Percentiles rank a stretch among this genome's conserved stretches.
phyloP scores from a whole-genome alignment of 148 eudicot genomes.

The Cornus controversa region DNA sequence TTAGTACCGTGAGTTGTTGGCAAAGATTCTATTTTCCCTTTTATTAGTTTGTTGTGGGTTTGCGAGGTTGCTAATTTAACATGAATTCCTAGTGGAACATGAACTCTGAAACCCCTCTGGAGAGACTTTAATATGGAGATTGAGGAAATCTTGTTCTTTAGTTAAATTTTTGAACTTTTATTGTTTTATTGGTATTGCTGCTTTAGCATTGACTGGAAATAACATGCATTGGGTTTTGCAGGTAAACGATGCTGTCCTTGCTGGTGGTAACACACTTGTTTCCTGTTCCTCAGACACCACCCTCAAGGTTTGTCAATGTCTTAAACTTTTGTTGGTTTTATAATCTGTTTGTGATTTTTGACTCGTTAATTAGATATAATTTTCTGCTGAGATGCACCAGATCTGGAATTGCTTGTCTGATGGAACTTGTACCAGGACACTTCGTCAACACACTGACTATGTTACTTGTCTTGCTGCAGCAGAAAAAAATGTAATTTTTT shows the following conservation, averaged over 20 bases:
- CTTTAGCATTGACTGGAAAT: slow-evolving; percentile 1
- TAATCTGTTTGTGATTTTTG: neutral
- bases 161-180: neutral
- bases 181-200: neutral
- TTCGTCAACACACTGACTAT: slow-evolving; percentile 95
- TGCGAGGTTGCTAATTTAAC: neutral
- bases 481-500: slow-evolving; percentile 65
- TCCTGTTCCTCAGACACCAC: slow-evolving; percentile 97
- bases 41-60: neutral
- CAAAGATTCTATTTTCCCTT: neutral
- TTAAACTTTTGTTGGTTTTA: neutral
- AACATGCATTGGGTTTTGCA: slow-evolving; percentile 34
- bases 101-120: neutral
- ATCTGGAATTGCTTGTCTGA: slow-evolving; percentile 72
- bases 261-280: slow-evolving; percentile 78
- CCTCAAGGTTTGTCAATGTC: slow-evolving; percentile 54
- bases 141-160: neutral
- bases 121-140: slow-evolving; percentile 1
- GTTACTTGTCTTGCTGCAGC: slow-evolving; percentile 94
- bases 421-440: slow-evolving; percentile 74
- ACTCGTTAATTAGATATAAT: slow-evolving; percentile 4
- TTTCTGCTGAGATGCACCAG: slow-evolving; percentile 40
- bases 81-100: neutral
- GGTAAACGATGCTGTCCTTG: slow-evolving; percentile 91
- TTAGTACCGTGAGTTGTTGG: neutral